phyloP scores from a whole-genome alignment of 1,139 yeast genomes.

The Suhomyces ambrosiae region DNA sequence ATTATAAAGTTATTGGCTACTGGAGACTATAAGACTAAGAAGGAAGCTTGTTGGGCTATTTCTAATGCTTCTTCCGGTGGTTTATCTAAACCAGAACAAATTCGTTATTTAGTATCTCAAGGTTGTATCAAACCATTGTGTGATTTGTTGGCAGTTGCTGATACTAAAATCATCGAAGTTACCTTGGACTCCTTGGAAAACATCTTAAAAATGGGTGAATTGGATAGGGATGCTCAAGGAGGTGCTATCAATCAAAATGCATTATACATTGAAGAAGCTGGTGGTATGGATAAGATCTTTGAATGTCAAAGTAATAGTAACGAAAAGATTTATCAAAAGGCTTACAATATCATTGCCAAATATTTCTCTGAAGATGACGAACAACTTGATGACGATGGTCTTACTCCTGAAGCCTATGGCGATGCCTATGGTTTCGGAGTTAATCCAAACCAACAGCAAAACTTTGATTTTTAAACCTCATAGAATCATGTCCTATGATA shows the following conservation, averaged over 20 bases:
- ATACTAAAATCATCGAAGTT: slow-evolving; percentile 89
- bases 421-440: slow-evolving; percentile 90
- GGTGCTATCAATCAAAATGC: slow-evolving; percentile 80
- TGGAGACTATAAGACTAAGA: slow-evolving; percentile 94
- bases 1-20: slow-evolving; percentile 75
- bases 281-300: slow-evolving; percentile 96
- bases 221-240: slow-evolving; percentile 80
- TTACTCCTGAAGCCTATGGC: slow-evolving; percentile 82
- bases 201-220: slow-evolving; percentile 90
- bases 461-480: slow-evolving; percentile 41
- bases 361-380: slow-evolving; percentile 86
- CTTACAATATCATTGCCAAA: slow-evolving; percentile 85
- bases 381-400: slow-evolving; percentile 70
- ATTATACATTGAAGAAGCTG: slow-evolving; percentile 92
- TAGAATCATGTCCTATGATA: not conserved
- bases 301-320: slow-evolving; percentile 91
- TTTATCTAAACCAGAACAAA: slow-evolving; percentile 86
- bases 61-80: slow-evolving; percentile 98
- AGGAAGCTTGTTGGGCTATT: slow-evolving; percentile 99
- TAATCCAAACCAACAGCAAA: slow-evolving; percentile 45
- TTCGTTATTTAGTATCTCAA: slow-evolving; percentile 86
- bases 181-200: slow-evolving; percentile 94
- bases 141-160: slow-evolving; percentile 85
- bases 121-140: slow-evolving; percentile 98
- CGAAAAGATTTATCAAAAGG: slow-evolving; percentile 89